Evolutionary conservation across 2,329 filamentous ascomycete species (phyloP), one percentile per base, ranked within the genome.

Genomic region (Fusarium coicis): DNA sequence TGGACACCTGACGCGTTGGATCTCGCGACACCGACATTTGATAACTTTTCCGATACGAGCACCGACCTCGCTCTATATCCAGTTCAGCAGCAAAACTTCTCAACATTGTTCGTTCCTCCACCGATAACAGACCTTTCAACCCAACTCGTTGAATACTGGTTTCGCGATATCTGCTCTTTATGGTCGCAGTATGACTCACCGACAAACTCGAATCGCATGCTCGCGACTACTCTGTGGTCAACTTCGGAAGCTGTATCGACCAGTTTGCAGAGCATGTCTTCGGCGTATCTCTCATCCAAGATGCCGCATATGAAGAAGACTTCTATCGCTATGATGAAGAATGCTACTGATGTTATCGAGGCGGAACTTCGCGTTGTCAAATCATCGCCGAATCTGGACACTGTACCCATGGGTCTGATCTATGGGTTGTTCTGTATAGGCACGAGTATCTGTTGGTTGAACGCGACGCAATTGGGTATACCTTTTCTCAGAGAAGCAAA

Each of bases 131-230:
- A 77, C 11, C 46, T 58, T 4, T 74, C 79, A 7, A 77, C 79
- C 0, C 74, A 80, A 0, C 76, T 84, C 3, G 79, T 84, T 32
- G 75, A 73, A 7, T 74, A 75, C 37, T 84, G 83, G 83, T 84
- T 84, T 49, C 74, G 79, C 5, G 78, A 82, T 15, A 81, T 84
- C 1, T 84, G 83, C 49, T 78, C 81, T 5, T 78, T 81, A 8
- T 84, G 83, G 82, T 84, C 83, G 3, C 81, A 81, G 5, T 83
- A 82, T 46, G 83, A 84, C 71, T 84, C 83, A 7, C 74, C 79
- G 4, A 73, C 78, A 42, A 84, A 84, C 42, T 78, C 81, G 19
- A 84, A 84, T 58, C 81, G 83, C 2, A 80, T 77, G 49, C 74
- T 84, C 7, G 83, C 82, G 10, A 78, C 78, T 3, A 77, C 79